Conservation (phyloP, 257 asterid genomes). For the Coffea canephora region DNA sequence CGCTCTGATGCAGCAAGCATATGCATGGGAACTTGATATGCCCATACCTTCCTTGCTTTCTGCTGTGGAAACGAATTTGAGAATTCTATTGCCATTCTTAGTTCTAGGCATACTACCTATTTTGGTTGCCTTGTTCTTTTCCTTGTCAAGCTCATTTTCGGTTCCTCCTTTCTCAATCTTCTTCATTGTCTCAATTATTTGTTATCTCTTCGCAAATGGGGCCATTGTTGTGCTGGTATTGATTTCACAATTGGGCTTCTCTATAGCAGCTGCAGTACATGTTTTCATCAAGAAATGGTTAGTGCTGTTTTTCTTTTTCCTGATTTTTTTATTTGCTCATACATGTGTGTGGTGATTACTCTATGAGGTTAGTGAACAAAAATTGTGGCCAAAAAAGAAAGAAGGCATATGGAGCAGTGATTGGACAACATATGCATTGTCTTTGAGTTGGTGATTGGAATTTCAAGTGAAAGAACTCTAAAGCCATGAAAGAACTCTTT, state of each 20-base stretch:
- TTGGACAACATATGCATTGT: not conserved
- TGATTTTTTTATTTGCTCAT: conserved; percentile 9
- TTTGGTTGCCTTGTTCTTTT: conserved; percentile 49
- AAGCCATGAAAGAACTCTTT: not conserved
- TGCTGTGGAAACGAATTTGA: conserved; percentile 80
- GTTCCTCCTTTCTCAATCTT: conserved; percentile 64
- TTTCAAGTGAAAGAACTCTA: not conserved
- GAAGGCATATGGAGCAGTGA: not conserved
- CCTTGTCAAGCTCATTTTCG: conserved; percentile 54
- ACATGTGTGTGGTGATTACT: not conserved
- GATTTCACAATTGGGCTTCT: conserved; percentile 61
- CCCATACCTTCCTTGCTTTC: conserved; percentile 82
- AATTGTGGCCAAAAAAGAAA: not conserved
- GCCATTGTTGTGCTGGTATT: conserved; percentile 56
- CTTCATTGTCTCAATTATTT: conserved; percentile 54
- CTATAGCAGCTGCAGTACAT: conserved; percentile 52
- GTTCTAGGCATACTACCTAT: conserved; percentile 54
- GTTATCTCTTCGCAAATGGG: conserved; percentile 83
- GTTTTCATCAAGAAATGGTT: conserved; percentile 73
- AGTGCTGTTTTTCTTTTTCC: conserved; percentile 25
- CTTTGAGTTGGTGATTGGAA: not conserved
- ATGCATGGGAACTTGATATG: conserved; percentile 80
- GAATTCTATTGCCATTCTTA: conserved; percentile 61
- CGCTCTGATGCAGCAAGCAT: conserved; percentile 90
- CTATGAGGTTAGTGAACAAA: not conserved